phyloP scores from a whole-genome alignment of 2,329 filamentous ascomycete genomes.

The Clonostachys chloroleuca region DNA sequence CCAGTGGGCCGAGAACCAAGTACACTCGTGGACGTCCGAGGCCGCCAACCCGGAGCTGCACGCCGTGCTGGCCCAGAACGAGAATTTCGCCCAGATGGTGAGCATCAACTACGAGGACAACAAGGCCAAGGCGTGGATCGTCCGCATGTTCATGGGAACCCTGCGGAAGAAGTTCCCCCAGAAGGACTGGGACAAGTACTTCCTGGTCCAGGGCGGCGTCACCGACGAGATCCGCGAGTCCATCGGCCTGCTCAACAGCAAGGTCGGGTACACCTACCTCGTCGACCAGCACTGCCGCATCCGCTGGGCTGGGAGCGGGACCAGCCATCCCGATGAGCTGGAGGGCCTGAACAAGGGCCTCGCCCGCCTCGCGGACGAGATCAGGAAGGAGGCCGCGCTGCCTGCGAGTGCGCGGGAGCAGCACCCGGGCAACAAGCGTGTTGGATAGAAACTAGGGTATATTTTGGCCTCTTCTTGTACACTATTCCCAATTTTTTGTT shows the following conservation, averaged over 20 bases:
- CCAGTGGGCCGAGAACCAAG: constrained; percentile 82
- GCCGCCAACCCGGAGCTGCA: constrained; percentile 67
- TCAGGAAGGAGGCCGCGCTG: constrained; percentile 27
- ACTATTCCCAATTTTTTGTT: too few species aligned
- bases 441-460: too few species aligned
- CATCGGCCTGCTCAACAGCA: constrained; percentile 75
- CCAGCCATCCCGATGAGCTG: constrained; percentile 60
- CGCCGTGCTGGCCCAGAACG: constrained; percentile 48
- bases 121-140: constrained; percentile 55
- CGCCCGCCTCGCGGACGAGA: constrained; percentile 57
- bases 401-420: constrained; percentile 26
- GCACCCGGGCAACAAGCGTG: constrained; percentile 10
- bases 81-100: constrained; percentile 66
- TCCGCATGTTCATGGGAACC: constrained; percentile 50
- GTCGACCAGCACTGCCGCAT: constrained; percentile 85
- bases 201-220: constrained; percentile 54
- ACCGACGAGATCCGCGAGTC: constrained; percentile 57
- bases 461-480: too few species aligned
- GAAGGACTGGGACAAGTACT: constrained; percentile 56
- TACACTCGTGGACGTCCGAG: constrained; percentile 63
- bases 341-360: constrained; percentile 63
- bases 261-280: constrained; percentile 91
- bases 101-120: constrained; percentile 89
- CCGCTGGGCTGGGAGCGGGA: constrained; percentile 85
- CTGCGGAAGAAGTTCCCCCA: constrained; percentile 44